Base-by-base conservation (phyloP, 2,329 filamentous ascomycete genomes). In the Eutypa lata region DNA sequence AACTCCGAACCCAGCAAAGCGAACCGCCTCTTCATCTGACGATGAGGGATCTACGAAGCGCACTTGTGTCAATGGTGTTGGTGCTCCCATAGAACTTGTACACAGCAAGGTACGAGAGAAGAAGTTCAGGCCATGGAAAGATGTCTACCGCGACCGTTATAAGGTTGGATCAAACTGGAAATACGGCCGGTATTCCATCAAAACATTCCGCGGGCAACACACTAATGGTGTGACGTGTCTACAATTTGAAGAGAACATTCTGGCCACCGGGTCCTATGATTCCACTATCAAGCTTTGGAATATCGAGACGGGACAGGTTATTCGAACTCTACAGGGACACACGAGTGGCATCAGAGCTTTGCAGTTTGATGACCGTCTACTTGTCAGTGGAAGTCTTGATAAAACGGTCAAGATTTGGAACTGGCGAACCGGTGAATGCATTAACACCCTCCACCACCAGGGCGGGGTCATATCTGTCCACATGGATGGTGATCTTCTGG, bases 151-250 rank as follows among this genome's bases (percentile, higher is more conserved):
- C 58, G 93, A 97, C 69, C 84, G 90, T 16, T 97, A 93, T 78
- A 94, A 93, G 69, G 91, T 99, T 47, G 93, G 94, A 49, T 94
- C 88, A 55, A 97, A 97, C 69, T 99, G 94, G 94, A 96, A 96
- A 69, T 91, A 96, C 58, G 93, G 94, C 3, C 86, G 93, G 37
- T 97, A 88, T 73, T 87, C 87, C 7, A 88, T 90, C 60, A 91
- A 88, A 66, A 84, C 89, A 13, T 91, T 99, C 70, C 87, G 87
- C 61, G 93, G 92, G 1, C 79, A 66, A 37, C 88, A 97, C 70
- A 87, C 83, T 11, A 97, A 97, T 67, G 93, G 93, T 38, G 86
- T 94, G 54, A 94, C 75, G 38, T 82, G 74, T 63, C 69, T 81
- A 46, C 80, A 79, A 63, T 80, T 99, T 56, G 90, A 95, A 61